Percentiles rank a stretch among this genome's conserved stretches.
phyloP scores from a whole-genome alignment of 768 basidiomycete genomes.

The Zangia roseola region DNA sequence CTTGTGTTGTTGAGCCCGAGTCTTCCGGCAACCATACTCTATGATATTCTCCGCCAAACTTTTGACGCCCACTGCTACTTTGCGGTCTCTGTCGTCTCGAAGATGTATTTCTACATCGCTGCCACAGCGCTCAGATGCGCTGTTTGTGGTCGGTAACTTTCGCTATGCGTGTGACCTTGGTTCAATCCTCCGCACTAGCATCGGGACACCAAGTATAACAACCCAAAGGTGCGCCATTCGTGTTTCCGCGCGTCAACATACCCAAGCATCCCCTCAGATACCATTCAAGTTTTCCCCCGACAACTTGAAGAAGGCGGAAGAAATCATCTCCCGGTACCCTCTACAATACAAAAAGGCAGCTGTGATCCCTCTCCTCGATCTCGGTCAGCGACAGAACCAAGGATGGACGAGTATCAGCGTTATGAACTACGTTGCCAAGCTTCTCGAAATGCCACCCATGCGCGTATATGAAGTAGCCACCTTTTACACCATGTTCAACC shows the following conservation, averaged over 20 bases:
- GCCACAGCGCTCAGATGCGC: slow-evolving; percentile 69
- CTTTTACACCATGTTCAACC: slow-evolving; percentile 99
- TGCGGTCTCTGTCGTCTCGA: slow-evolving; percentile 18
- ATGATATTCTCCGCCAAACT: slow-evolving; percentile 24
- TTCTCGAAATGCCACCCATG: slow-evolving; percentile 95
- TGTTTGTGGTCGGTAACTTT: slow-evolving; percentile 71
- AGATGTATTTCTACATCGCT: slow-evolving; percentile 39
- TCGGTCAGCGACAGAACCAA: slow-evolving; percentile 96
- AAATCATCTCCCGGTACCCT: slow-evolving; percentile 92
- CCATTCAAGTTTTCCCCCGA: slow-evolving; percentile 81
- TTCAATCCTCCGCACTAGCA: slow-evolving; percentile 54
- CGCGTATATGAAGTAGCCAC: slow-evolving; percentile 99
- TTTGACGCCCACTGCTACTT: slow-evolving; percentile 8
- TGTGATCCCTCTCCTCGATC: slow-evolving; percentile 92
- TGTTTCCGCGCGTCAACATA: not conserved
- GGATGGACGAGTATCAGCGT: slow-evolving; percentile 98
- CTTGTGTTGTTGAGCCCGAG: not conserved
- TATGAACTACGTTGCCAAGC: slow-evolving; percentile 96
- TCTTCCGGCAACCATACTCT: slow-evolving; percentile 1
- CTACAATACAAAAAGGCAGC: slow-evolving; percentile 99
- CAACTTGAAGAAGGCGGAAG: slow-evolving; percentile 82
- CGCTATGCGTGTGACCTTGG: slow-evolving; percentile 6
- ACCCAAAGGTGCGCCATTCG: slow-evolving; percentile 63
- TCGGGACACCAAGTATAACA: slow-evolving; percentile 93
- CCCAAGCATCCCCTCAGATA: slow-evolving; percentile 51